Evolutionary conservation across 2,329 filamentous ascomycete genomes (phyloP), one percentile per base, ranked within the genome.

Genomic region (Microdochium trichocladiopsis): DNA sequence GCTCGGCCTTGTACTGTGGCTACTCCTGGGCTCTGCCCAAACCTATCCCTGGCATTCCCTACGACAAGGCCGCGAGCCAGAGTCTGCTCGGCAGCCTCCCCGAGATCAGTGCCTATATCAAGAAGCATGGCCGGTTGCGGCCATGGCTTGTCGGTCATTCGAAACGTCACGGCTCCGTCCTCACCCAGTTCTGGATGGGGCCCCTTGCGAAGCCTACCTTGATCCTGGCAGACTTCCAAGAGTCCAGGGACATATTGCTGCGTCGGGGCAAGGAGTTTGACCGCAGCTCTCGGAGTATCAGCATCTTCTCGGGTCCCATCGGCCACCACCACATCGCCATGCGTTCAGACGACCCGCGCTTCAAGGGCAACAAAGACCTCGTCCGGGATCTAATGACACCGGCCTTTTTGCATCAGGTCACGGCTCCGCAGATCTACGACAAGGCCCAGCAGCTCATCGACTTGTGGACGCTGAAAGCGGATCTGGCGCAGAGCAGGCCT

Each of bases 351-450:
- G 61, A 69, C 51, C 62, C 66, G 2, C 57, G 62, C 6, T 67
- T 65, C 55, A 68, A 63, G 55, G 49, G 41, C 14, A 65, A 69
- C 43, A 66, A 60, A 49, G 61, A 65, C 43, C 60, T 72, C 2
- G 54, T 70, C 3, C 59, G 62, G 45, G 69, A 71, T 41, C 56
- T 72, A 6, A 70, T 72, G 70, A 60, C 67, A 2, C 64, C 68
- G 0, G 57, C 50, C 10, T 72, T 72, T 49, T 54, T 72, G 21
- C 58, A 67, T 45, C 22, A 69, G 66, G 61, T 69, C 25, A 66
- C 67, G 1, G 66, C 63, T 2, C 69, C 68, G 2, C 57, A 63
- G n/a, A 59, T 70, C 4, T 68, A 72, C 50, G 57, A 61, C 4
- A 66, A 63, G 33, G 60, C 59, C 10, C 47, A 55, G n/a, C 52